Evolutionary conservation across 345 rosid species (phyloP).

Genomic region (Carallia pectinifolia): DNA sequence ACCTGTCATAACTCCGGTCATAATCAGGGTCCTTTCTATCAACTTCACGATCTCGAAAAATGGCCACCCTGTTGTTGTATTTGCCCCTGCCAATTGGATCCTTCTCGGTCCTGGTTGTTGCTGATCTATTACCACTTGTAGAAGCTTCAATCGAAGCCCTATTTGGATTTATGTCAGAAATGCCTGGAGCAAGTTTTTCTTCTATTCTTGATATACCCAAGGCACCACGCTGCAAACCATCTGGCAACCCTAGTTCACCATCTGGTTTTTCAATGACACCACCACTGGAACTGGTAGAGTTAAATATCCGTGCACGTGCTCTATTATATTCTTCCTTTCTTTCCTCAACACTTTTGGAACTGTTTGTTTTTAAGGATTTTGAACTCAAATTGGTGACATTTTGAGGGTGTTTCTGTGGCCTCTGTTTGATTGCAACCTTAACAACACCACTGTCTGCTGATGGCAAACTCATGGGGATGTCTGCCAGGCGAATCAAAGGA

Average conservation of each 20-base stretch:
- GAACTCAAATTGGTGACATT: constrained; percentile 31
- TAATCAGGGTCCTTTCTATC: constrained; percentile 82
- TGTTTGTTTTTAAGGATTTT: constrained; percentile 45
- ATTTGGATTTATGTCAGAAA: constrained; percentile 40
- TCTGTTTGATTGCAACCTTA: constrained; percentile 75
- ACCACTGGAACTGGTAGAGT: constrained; percentile 35
- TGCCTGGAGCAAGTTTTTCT: constrained; percentile 42
- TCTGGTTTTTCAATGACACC: constrained; percentile 43
- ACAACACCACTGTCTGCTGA: constrained; percentile 47
- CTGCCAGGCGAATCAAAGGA: constrained; percentile 64
- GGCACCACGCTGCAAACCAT: constrained; percentile 36
- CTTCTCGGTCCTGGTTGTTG: constrained; percentile 60
- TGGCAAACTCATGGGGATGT: constrained; percentile 67
- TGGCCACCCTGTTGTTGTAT: constrained; percentile 62
- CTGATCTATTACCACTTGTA: constrained; percentile 45
- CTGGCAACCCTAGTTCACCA: constrained; percentile 45
- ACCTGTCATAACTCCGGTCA: constrained; percentile 80
- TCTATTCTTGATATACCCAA: constrained; percentile 42
- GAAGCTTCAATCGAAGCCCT: constrained; percentile 52
- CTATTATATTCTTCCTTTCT: constrained; percentile 78
- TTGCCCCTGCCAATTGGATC: constrained; percentile 56
- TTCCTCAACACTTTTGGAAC: constrained; percentile 71
- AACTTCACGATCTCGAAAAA: constrained; percentile 73
- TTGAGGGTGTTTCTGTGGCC: constrained; percentile 57
- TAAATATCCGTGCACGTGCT: constrained; percentile 82